Evolutionary conservation across 768 basidiomycete genomes (phyloP), one percentile per base, ranked within the genome.

Genomic region (Trametes maxima): DNA sequence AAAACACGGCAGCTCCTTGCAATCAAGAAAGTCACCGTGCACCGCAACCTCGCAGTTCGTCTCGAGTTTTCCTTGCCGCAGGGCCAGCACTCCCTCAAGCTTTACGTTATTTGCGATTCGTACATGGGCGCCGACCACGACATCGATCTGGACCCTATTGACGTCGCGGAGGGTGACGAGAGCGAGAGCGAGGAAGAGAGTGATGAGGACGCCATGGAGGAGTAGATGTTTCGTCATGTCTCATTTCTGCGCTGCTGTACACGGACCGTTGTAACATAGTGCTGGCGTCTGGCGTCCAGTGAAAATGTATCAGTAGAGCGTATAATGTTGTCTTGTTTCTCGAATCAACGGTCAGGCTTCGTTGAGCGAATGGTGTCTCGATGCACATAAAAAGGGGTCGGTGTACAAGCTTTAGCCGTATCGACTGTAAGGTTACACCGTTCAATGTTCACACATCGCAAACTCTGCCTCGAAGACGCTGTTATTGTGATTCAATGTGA

Each of bases 81-180:
- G 74, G 96, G 96, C 44, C 80, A 79, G 12, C 92, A 97, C 69
- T 74, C 81, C 8, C 80, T 98, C 58, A 93, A 92, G 75, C 73
- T 98, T 39, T 95, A 90, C 67, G 88, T 95, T 57, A 95, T 98
- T 62, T 95, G 94, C 65, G 95, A 97, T 70, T 89, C 90, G 55
- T 96, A 95, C 71, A 79, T 90, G 22, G 94, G 93, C 7, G 94
- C 93, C 37, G 96, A 97, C 69, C 94, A 97, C 68, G 94, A 95
- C 70, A 88, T 98, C 71, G 82, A 84, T 47, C 71, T 98, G 48
- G 90, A 92, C 39, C 79, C 86, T 8, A 83, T 98, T 63, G 88
- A 91, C 24, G 94, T 97, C 54, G 93, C 88, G 0, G 92, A 96
- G 72, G 95, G 94, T 2, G 93, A 94, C 72, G 91, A 92, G 17